phyloP scores from a whole-genome alignment of 2,329 filamentous ascomycete genomes.

The Epicoccum nigrum region DNA sequence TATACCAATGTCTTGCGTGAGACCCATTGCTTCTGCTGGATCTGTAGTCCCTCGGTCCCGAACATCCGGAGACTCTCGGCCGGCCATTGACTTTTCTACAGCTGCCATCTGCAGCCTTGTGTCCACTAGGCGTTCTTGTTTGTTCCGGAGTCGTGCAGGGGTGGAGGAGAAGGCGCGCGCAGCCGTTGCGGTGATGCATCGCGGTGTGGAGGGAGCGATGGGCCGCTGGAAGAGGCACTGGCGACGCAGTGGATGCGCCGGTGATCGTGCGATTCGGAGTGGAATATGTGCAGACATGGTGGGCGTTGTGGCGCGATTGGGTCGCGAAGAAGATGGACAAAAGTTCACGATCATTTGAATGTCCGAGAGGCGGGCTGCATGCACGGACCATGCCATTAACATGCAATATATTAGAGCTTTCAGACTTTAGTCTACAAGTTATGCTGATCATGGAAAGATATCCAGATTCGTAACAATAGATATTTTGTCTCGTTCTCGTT shows the following conservation, averaged over 20 bases:
- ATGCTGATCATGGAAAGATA: not conserved
- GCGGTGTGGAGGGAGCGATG: constrained; percentile 7
- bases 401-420: not conserved
- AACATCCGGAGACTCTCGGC: too few species aligned
- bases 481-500: constrained; percentile 5
- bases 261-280: constrained; percentile 29
- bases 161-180: constrained; percentile 35
- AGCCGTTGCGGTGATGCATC: constrained; percentile 15
- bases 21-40: too few species aligned
- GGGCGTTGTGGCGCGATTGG: constrained; percentile 15
- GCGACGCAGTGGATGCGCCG: constrained; percentile 25
- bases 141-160: constrained; percentile 18
- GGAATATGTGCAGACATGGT: constrained; percentile 39
- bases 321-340: constrained; percentile 9
- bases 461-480: not conserved
- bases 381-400: not conserved
- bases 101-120: constrained; percentile 17
- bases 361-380: not conserved
- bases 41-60: too few species aligned
- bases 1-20: constrained; percentile 35
- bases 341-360: constrained; percentile 7
- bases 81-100: constrained; percentile 1
- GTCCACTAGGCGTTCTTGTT: constrained; percentile 15
- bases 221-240: constrained; percentile 37
- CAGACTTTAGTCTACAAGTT: not conserved